phyloP scores from a whole-genome alignment of 805 yeast species.

The Monosporozyma yasuniensis region DNA sequence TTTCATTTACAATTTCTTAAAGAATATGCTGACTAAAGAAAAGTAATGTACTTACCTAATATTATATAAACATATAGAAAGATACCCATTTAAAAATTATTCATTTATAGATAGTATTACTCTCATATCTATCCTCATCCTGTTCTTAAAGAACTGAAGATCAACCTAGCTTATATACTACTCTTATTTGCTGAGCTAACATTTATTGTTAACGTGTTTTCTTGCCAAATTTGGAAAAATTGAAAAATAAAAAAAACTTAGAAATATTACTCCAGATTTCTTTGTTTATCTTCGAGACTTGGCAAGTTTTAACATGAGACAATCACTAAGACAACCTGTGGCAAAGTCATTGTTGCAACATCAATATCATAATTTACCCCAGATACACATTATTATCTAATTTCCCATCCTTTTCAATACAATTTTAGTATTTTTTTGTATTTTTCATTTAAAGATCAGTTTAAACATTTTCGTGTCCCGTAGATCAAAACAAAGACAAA shows the following conservation, averaged over 20 bases:
- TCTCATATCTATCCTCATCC: no score
- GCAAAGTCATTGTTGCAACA: not conserved
- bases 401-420: not conserved
- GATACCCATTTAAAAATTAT: no score
- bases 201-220: no score
- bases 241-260: no score
- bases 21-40: conserved; percentile 36
- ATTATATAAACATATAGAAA: no score
- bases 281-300: not conserved
- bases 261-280: not conserved
- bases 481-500: not conserved
- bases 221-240: not conserved
- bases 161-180: no score
- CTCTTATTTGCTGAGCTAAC: no score
- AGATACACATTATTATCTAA: not conserved
- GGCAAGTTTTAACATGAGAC: not conserved
- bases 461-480: not conserved
- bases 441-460: not conserved
- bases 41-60: no score
- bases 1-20: conserved; percentile 70
- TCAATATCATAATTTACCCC: not conserved
- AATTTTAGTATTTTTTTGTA: not conserved
- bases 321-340: not conserved
- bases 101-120: no score
- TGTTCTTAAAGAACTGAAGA: no score